phyloP scores from a whole-genome alignment of 768 basidiomycete species.

The Astraeus odoratus region DNA sequence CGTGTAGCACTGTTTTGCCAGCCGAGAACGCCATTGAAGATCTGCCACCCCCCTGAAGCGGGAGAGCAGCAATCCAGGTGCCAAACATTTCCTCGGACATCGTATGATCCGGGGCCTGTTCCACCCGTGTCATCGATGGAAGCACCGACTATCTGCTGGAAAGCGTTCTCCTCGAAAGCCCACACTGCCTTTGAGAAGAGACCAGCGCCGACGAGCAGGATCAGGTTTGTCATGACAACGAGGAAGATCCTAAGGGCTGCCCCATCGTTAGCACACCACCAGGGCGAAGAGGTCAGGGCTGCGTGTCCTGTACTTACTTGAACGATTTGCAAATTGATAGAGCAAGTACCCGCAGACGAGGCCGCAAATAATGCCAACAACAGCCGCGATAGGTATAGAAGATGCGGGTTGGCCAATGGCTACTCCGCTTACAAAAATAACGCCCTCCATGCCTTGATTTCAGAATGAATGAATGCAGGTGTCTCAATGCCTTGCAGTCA shows the following conservation, averaged over 20 bases:
- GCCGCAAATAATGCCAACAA: constrained; percentile 78
- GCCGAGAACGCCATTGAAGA: constrained; percentile 82
- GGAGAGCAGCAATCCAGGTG: constrained; percentile 79
- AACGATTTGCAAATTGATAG: constrained; percentile 72
- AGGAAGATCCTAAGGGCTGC: constrained; percentile 81
- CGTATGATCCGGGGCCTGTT: constrained; percentile 79
- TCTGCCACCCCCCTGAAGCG: constrained; percentile 58
- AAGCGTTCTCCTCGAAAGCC: constrained; percentile 63
- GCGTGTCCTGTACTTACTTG: constrained; percentile 37
- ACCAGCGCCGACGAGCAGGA: constrained; percentile 91
- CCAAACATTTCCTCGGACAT: constrained; percentile 82
- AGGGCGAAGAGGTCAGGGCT: not conserved
- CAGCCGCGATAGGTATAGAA: constrained; percentile 85
- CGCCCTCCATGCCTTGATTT: constrained; percentile 73
- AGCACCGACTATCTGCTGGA: constrained; percentile 60
- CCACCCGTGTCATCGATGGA: constrained; percentile 64
- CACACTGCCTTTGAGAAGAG: constrained; percentile 78
- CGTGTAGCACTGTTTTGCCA: constrained; percentile 82
- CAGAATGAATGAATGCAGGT: not conserved
- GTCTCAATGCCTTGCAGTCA: not conserved
- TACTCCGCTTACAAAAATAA: constrained; percentile 92
- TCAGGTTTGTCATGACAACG: constrained; percentile 82
- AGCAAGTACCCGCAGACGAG: constrained; percentile 67
- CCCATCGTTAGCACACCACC: not conserved
- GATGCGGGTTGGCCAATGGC: constrained; percentile 76